Percentiles rank a stretch among this genome's conserved stretches.
phyloP scores from a whole-genome alignment of 1,284 basidiomycete genomes.

The Agaricales sp. region DNA sequence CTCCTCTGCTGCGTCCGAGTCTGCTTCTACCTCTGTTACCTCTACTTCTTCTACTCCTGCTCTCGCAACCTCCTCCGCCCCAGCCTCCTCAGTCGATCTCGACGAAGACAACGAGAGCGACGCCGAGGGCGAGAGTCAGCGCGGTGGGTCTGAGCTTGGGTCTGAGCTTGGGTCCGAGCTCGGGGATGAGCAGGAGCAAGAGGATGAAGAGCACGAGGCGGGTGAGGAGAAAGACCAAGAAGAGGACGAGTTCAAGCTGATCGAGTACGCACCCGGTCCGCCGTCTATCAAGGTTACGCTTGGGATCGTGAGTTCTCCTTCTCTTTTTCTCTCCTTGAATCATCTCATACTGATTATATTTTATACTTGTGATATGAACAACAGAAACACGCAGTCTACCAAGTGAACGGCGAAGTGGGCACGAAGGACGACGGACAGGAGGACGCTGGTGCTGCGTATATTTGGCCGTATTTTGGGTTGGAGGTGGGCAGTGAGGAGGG shows the following conservation, averaged over 20 bases:
- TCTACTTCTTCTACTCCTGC: no score
- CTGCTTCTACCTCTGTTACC: no score
- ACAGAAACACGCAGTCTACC: slow-evolving; percentile 33
- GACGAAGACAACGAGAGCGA: neutral
- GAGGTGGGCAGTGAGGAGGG: slow-evolving; percentile 24
- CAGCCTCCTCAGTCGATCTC: no score
- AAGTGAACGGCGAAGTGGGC: slow-evolving; percentile 34
- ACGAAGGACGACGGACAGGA: slow-evolving; percentile 31
- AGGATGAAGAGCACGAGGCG: no score
- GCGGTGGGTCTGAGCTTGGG: slow-evolving; percentile 2
- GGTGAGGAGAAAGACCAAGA: neutral
- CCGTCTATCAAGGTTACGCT: slow-evolving; percentile 67
- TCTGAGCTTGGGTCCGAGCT: no score
- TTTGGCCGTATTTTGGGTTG: slow-evolving; percentile 33
- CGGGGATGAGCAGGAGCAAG: no score
- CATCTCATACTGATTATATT: no score
- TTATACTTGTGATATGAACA: slow-evolving; percentile 12
- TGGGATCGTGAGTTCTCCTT: slow-evolving; percentile 34
- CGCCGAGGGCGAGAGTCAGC: neutral
- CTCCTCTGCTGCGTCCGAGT: no score
- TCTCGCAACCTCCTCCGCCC: no score
- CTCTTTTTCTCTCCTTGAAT: neutral
- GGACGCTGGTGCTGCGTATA: slow-evolving; percentile 33
- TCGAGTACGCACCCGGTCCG: slow-evolving; percentile 39
- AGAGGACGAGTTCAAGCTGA: slow-evolving; percentile 28